phyloP scores from a whole-genome alignment of 805 yeast species.

The Yamadazyma sp. region DNA sequence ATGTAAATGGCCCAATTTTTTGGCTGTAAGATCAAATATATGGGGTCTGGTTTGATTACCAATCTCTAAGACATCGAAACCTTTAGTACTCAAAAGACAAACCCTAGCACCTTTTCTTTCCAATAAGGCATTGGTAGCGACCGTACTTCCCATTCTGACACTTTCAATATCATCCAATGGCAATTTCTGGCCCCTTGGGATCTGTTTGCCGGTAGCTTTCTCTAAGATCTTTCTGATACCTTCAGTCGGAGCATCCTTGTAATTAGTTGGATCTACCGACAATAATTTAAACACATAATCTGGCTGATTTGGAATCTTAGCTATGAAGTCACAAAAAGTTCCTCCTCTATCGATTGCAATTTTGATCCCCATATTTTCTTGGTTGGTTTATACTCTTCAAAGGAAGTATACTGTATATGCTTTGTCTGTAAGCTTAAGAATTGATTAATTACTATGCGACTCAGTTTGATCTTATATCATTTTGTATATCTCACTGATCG shows the following conservation, averaged over 20 bases:
- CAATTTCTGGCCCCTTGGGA: slow-evolving; percentile 45
- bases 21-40: slow-evolving; percentile 78
- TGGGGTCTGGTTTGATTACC: slow-evolving; percentile 93
- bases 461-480: too few relatives aligned
- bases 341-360: slow-evolving; percentile 63
- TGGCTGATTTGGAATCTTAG: slow-evolving; percentile 44
- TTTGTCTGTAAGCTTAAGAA: too few relatives aligned
- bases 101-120: slow-evolving; percentile 91
- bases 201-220: slow-evolving; percentile 46
- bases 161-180: slow-evolving; percentile 63
- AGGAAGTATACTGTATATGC: too few relatives aligned
- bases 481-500: slow-evolving; percentile 1
- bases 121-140: slow-evolving; percentile 90
- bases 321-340: slow-evolving; percentile 79
- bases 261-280: slow-evolving; percentile 86
- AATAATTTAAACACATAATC: slow-evolving; percentile 74
- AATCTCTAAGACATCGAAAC: slow-evolving; percentile 79
- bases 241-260: slow-evolving; percentile 88
- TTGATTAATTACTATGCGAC: too few relatives aligned
- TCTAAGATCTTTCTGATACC: slow-evolving; percentile 82
- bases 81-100: slow-evolving; percentile 82
- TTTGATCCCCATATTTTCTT: slow-evolving; percentile 14
- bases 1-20: slow-evolving; percentile 69
- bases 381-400: background rate
- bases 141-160: slow-evolving; percentile 90